A percentile compares a stretch with the other conserved stretches of the same genome.
These are phyloP conservation scores for Cladosporium sp. DNA, from an alignment of 2,329 filamentous ascomycete species.

Conservation along the genomic window DNA sequence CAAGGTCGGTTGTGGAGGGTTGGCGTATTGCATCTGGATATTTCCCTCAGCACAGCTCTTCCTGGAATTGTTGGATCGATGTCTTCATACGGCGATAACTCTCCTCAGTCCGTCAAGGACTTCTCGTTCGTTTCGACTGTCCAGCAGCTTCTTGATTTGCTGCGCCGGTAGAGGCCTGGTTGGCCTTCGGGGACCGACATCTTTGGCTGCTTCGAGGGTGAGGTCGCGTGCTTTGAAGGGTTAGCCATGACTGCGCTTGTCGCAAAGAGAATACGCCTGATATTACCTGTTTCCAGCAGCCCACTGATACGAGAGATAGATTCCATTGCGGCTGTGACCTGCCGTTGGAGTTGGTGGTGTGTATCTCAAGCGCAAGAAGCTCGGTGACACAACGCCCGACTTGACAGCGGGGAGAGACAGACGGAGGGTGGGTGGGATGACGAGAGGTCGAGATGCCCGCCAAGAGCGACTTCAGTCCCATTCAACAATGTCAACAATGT, in stretches of 20 bases:
- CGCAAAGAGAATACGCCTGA: conserved; percentile 44
- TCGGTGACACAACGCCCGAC: not conserved
- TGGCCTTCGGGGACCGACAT: conserved; percentile 61
- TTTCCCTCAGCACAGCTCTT: conserved; percentile 11
- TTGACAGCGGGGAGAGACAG: not conserved
- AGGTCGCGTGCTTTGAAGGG: conserved; percentile 74
- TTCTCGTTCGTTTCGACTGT: conserved; percentile 89
- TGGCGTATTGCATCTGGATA: conserved; percentile 86
- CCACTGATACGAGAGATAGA: conserved; percentile 90
- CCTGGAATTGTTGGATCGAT: not conserved
- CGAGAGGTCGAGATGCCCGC: not conserved
- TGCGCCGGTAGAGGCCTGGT: conserved; percentile 65
- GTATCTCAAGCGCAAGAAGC: not conserved
- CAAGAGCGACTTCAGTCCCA: not conserved
- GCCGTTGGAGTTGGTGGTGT: not conserved
- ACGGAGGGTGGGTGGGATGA: not conserved
- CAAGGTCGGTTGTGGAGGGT: conserved; percentile 79
- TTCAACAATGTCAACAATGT: no score
- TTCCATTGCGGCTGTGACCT: conserved; percentile 62
- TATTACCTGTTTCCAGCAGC: conserved; percentile 86
- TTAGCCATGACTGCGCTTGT: conserved; percentile 11
- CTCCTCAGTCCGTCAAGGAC: conserved; percentile 85
- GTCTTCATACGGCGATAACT: conserved; percentile 68
- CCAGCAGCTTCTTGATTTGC: conserved; percentile 90
- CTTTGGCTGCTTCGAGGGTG: conserved; percentile 92